These are phyloP conservation scores for Microstroma glucosiphilum DNA, from an alignment of 1,284 basidiomycete genomes.

Conservation along the genomic window DNA sequence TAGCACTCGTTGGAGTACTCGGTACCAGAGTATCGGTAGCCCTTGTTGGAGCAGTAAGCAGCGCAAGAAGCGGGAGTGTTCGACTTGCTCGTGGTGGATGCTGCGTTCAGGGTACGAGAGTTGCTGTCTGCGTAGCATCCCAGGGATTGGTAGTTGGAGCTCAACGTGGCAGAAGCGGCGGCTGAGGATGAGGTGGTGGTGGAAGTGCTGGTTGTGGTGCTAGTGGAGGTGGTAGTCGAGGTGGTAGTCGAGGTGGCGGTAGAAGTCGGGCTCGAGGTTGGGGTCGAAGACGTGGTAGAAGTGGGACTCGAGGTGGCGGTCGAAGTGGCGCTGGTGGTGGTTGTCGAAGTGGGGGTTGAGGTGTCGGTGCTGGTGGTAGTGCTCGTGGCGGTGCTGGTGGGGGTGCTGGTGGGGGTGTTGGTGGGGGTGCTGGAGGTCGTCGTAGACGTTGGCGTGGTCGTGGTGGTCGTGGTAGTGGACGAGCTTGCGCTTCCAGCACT, in stretches of 20 bases:
- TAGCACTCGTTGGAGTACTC: constrained; percentile 41
- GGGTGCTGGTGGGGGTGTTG: no score
- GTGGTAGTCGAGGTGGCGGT: constrained; percentile 7
- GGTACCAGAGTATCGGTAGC: constrained; percentile 37
- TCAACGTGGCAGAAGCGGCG: not conserved
- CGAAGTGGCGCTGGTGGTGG: no score
- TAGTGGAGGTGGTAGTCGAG: constrained; percentile 1
- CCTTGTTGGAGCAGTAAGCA: constrained; percentile 25
- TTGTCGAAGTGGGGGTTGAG: no score
- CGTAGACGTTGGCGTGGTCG: constrained; percentile 5
- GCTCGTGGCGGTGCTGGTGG: no score
- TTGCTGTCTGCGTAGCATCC: constrained; percentile 13
- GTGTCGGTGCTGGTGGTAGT: not conserved
- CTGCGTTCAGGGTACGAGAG: not conserved
- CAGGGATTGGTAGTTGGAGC: not conserved
- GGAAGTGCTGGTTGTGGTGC: constrained; percentile 8
- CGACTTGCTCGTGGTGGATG: constrained; percentile 8
- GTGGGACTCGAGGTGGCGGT: not conserved
- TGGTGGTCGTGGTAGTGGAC: constrained; percentile 9
- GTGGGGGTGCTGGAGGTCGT: not conserved
- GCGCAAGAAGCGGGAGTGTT: constrained; percentile 28
- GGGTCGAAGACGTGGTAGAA: not conserved
- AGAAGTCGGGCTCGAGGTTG: constrained; percentile 48
- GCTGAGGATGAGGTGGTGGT: constrained; percentile 3
- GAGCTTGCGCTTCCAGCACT: constrained; percentile 57